Percentiles rank a stretch among this genome's conserved stretches.
These are phyloP conservation scores for Orbilia javanica DNA, from an alignment of 2,329 filamentous ascomycete species.

Conservation along the genomic window DNA sequence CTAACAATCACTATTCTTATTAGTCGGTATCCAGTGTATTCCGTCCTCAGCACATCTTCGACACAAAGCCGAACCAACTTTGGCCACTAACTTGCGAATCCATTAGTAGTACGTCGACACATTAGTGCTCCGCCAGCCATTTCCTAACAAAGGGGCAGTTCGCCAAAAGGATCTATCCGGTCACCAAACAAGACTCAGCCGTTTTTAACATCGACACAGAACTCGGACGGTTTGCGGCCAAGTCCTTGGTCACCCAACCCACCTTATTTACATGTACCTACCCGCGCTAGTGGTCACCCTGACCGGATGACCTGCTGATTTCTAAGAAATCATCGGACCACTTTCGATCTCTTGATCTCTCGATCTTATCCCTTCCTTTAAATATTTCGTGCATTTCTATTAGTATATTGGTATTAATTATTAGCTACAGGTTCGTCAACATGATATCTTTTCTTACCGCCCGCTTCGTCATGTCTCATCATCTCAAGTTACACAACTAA, in stretches of 20 bases:
- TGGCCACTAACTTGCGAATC: too few species aligned
- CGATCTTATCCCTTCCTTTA: neutral
- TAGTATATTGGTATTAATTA: constrained; percentile 4
- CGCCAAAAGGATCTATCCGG: neutral
- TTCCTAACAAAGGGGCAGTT: neutral
- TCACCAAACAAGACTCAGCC: neutral
- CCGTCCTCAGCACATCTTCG: constrained; percentile 6
- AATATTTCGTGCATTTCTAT: neutral
- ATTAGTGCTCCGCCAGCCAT: neutral
- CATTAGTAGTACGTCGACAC: too few species aligned
- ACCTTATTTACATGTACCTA: constrained; percentile 28
- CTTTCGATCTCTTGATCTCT: neutral
- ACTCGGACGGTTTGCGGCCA: neutral
- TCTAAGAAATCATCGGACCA: constrained; percentile 21
- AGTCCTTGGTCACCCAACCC: constrained; percentile 34
- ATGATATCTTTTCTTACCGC: neutral
- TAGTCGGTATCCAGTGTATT: too few species aligned
- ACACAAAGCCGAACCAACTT: too few species aligned
- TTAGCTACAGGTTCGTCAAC: constrained; percentile 19
- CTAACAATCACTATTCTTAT: neutral
- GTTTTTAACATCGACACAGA: too few species aligned
- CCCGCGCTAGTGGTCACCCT: constrained; percentile 23
- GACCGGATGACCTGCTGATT: constrained; percentile 51
- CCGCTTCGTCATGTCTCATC: constrained; percentile 6
- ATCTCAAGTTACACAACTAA: constrained; percentile 11